These are phyloP conservation scores for Colletotrichum liriopes DNA, from an alignment of 2,329 filamentous ascomycete genomes.

Conservation along the genomic window DNA sequence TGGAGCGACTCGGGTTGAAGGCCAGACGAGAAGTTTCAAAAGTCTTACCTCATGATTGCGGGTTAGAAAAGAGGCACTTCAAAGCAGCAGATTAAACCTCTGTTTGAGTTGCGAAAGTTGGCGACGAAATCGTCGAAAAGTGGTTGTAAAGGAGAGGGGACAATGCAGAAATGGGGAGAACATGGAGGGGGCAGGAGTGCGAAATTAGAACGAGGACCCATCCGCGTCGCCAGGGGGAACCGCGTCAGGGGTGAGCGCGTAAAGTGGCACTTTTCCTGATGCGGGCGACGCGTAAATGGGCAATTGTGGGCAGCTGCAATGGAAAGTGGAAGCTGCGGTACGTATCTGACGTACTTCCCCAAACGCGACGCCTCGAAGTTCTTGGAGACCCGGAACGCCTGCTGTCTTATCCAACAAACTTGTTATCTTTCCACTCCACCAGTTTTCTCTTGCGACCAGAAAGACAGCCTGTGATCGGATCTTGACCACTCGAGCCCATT, in stretches of 20 bases:
- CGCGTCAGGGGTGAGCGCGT: constrained; percentile 54
- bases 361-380: constrained; percentile 24
- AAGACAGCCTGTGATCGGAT: neutral
- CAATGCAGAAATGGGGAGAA: constrained; percentile 22
- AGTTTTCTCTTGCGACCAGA: neutral
- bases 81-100: constrained; percentile 3
- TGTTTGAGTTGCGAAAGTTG: constrained; percentile 12
- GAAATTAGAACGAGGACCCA: constrained; percentile 39
- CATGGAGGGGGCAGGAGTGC: constrained; percentile 30
- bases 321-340: constrained; percentile 18
- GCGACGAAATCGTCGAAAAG: constrained; percentile 9
- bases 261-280: constrained; percentile 59
- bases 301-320: constrained; percentile 26
- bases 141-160: constrained; percentile 27
- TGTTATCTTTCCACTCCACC: neutral
- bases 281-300: constrained; percentile 48
- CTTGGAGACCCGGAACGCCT: neutral
- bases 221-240: constrained; percentile 37
- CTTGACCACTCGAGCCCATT: neutral
- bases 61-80: constrained; percentile 10
- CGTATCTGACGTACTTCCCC: constrained; percentile 36
- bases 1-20: neutral
- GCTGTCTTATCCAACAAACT: neutral
- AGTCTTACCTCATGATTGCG: constrained; percentile 52
- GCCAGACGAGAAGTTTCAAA: too few species aligned